phyloP scores from a whole-genome alignment of 495 filamentous ascomycete genomes.

The Copromyces sp. region DNA sequence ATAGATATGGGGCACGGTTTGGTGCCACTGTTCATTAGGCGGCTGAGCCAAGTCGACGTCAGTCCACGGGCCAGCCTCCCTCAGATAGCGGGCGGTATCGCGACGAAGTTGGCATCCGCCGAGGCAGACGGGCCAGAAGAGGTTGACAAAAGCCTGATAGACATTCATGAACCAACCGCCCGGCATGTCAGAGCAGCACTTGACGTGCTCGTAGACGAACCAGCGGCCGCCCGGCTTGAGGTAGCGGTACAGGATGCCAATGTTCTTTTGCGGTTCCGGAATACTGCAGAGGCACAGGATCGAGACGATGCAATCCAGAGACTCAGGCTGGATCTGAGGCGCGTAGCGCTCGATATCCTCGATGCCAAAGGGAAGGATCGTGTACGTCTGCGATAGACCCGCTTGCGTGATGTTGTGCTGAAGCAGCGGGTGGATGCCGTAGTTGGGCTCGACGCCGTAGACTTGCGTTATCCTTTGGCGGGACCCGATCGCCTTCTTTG shows the following conservation, averaged over 20 bases:
- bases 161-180: background rate
- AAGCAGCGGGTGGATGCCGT: constrained; percentile 42
- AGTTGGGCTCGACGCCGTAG: constrained; percentile 61
- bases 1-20: constrained; percentile 44
- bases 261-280: constrained; percentile 48
- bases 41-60: constrained; percentile 40
- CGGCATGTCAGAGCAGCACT: constrained; percentile 25
- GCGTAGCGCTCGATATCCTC: constrained; percentile 42
- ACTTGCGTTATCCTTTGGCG: constrained; percentile 37
- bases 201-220: constrained; percentile 66
- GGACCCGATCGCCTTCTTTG: background rate
- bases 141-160: constrained; percentile 24
- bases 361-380: constrained; percentile 52
- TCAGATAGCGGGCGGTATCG: constrained; percentile 43
- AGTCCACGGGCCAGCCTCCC: constrained; percentile 46
- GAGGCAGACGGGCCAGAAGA: constrained; percentile 43
- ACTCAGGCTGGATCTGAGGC: constrained; percentile 18
- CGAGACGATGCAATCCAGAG: constrained; percentile 59
- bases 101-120: constrained; percentile 51
- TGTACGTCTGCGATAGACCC: constrained; percentile 50
- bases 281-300: constrained; percentile 66
- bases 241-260: constrained; percentile 47
- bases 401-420: constrained; percentile 32
- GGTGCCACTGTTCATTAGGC: constrained; percentile 35
- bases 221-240: constrained; percentile 57